Base-by-base conservation (phyloP, 2,329 filamentous ascomycete species). In the Capronia epimyces region DNA sequence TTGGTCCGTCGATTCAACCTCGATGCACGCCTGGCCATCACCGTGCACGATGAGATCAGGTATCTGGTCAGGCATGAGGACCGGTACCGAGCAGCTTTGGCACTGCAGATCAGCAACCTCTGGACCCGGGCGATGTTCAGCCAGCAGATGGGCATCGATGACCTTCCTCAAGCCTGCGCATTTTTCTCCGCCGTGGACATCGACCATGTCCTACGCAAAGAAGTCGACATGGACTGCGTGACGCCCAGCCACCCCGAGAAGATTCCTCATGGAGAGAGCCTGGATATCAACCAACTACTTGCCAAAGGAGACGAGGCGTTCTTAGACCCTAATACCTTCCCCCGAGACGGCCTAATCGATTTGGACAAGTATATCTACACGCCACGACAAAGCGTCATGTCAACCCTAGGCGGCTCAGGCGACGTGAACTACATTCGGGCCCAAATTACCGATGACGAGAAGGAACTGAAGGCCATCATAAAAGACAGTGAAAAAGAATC, bases 91-190 rank as follows among this genome's bases (percentile, higher is more conserved):
- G 83, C 87, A 1, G 91, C 91, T 9, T 86, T 98, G 82, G 93
- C 94, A 1, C 75, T 98, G 10, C 93, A 98, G 67, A 79, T 98
- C 6, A 83, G 90, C 52, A 98, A 98, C 64, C 69, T 98, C 16
- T 98, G 93, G 93, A 98, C 94, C 0, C 80, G 93, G 44, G 90
- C 90, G 57, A 96, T 98, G 87, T 98, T 98, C 67, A 82, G 87
- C 0, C 89, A 98, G 69, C 93, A 98, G 69, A 87, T 96, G 64
- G 93, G 93, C 53, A 98, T 98, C 62, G 77, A 95, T 58, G 93
- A 98, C 64, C 78, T 98, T 8, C 93, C 94, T 0, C 93, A 97
- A 64, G 83, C 86, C 0, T 96, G 90, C 63, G 93, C 93, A 7
- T 98, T 89, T 69, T 98, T 98, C 70, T 94, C 87, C 1, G 91